These are phyloP conservation scores for Candida tammaniensis DNA, from an alignment of 805 yeast genomes.

Conservation along the genomic window DNA sequence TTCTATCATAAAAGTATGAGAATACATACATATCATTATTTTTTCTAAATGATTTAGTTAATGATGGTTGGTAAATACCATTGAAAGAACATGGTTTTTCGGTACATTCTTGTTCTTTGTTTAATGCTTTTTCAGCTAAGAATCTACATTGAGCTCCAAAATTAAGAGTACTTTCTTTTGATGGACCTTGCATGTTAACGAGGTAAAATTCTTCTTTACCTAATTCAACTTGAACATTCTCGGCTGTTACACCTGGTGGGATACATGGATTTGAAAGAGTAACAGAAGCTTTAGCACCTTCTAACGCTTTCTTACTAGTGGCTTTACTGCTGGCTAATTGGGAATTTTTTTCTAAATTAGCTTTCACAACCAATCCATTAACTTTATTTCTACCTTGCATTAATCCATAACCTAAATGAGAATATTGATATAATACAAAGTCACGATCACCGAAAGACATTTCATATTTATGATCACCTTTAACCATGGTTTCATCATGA, in stretches of 20 bases:
- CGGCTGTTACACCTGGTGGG: constrained; percentile 70
- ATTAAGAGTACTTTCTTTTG: constrained; percentile 20
- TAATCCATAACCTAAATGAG: constrained; percentile 94
- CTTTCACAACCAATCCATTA: constrained; percentile 60
- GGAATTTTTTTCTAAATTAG: constrained; percentile 34
- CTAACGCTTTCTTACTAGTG: constrained; percentile 23
- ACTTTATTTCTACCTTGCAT: constrained; percentile 90
- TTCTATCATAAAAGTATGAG: constrained; percentile 93
- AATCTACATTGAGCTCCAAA: constrained; percentile 83
- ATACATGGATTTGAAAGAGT: constrained; percentile 78
- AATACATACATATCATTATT: constrained; percentile 81
- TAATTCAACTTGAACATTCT: constrained; percentile 58
- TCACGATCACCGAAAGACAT: constrained; percentile 78
- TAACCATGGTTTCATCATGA: constrained; percentile 60
- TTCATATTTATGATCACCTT: constrained; percentile 85
- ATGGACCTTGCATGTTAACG: constrained; percentile 66
- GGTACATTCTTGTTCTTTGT: constrained; percentile 77
- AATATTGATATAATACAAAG: constrained; percentile 84
- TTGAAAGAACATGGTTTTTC: constrained; percentile 89
- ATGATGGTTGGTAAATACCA: constrained; percentile 95
- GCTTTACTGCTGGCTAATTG: constrained; percentile 20
- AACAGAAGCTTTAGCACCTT: constrained; percentile 35
- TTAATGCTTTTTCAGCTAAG: constrained; percentile 76
- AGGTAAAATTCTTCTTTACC: constrained; percentile 42
- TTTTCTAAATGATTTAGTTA: constrained; percentile 70